phyloP scores from a whole-genome alignment of 179 eudicot genomes.

The Spergularia azorica region DNA sequence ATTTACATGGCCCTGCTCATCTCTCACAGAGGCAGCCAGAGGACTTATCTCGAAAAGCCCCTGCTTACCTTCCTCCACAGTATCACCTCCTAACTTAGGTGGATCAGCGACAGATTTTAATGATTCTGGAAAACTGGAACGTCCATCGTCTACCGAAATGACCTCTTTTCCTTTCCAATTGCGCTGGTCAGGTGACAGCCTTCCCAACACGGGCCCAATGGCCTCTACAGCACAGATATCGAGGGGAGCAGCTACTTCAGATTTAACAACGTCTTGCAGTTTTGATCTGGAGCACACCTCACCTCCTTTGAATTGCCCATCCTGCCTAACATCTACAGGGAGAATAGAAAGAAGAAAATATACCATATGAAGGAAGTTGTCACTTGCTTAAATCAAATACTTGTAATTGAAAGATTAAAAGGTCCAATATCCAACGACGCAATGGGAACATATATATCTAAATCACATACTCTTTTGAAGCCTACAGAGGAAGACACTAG shows the following conservation, averaged over 20 bases:
- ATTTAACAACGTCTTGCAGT: constrained; percentile 28
- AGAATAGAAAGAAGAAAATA: constrained; percentile 22
- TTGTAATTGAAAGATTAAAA: constrained; percentile 18
- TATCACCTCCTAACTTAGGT: constrained; percentile 17
- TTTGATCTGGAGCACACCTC: constrained; percentile 31
- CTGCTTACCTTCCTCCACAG: constrained; percentile 15
- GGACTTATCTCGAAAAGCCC: neutral
- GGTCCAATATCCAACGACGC: constrained; percentile 13
- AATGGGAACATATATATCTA: constrained; percentile 15
- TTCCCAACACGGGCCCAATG: constrained; percentile 4
- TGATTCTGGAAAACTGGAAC: constrained; percentile 15
- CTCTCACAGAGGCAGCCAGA: constrained; percentile 14
- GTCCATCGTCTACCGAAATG: constrained; percentile 17
- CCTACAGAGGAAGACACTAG: neutral
- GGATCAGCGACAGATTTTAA: constrained; percentile 22
- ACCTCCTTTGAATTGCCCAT: constrained; percentile 26
- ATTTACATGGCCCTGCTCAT: constrained; percentile 32
- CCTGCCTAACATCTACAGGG: constrained; percentile 53
- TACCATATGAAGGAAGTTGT: constrained; percentile 31
- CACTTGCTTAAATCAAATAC: constrained; percentile 26
- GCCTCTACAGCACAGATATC: constrained; percentile 28
- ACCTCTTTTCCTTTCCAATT: constrained; percentile 18
- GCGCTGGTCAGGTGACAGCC: constrained; percentile 18
- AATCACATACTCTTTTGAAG: constrained; percentile 14
- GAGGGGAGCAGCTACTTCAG: constrained; percentile 27